Evolutionary conservation across 306 rosid species (phyloP), one percentile per base, ranked within the genome.

Genomic region (Cucumis cinereus): DNA sequence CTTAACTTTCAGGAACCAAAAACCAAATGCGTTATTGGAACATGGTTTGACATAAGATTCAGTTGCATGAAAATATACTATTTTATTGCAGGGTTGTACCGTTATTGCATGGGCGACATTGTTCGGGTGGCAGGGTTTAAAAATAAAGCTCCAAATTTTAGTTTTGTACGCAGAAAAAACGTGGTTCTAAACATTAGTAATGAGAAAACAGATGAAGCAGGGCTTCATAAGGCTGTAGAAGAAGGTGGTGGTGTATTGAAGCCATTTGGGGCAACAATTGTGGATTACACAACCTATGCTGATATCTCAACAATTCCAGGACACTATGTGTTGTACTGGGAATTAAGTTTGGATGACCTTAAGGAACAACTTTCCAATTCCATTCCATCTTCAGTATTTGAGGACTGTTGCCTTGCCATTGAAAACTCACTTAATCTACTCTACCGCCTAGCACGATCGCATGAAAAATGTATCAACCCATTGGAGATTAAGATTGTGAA

Each of bases 171-270:
- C 58, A 28, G 93, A 57, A 89, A 89, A 73, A 85, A 85, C 23
- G 89, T 87, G 1, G 83, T 75, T 26, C 61, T 89, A 1, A 89
- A 89, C 81, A 80, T 89, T 26, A 87, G 80, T 60, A 74, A 81
- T 0, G 93, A 89, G 23, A 89, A 87, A 75, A 85, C 90, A 4
- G 89, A 89, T 10, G 93, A 89, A 57, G 86, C 79, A 3, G 90
- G 85, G 81, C 84, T 89, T 10, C 93, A 89, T 49, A 82, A 83
- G 12, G 93, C 86, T n/a, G 88, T 89, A 35, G 35, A 82, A 15
- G 81, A 36, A 24, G 93, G 84, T 33, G 77, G 79, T 0, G 75
- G 20, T 41, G 82, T 81, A 61, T 85, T 89, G 4, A 7, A 14
- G 19, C 67, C 77, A 10, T 83, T 76, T 16, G 83, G 81, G 14